These are phyloP conservation scores for Trichoderma gracile DNA, from an alignment of 2,329 filamentous ascomycete species.

Conservation along the genomic window DNA sequence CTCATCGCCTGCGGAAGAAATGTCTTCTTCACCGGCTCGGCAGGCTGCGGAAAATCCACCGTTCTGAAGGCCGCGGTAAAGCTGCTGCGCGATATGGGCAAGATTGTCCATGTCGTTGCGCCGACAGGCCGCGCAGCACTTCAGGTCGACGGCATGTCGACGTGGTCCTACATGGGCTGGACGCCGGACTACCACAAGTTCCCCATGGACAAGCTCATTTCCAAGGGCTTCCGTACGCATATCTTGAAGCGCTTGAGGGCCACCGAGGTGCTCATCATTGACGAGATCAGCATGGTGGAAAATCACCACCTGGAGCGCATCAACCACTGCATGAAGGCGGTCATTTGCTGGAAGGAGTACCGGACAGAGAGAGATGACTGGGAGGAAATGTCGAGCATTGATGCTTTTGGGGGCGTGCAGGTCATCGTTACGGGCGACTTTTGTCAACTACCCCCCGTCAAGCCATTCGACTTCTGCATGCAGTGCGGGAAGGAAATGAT, in stretches of 20 bases:
- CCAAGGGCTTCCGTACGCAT: neutral
- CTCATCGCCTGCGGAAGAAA: constrained; percentile 54
- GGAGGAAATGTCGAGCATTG: constrained; percentile 28
- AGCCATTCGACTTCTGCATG: constrained; percentile 47
- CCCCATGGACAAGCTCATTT: constrained; percentile 14
- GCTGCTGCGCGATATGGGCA: constrained; percentile 15
- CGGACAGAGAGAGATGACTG: neutral
- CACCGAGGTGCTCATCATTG: constrained; percentile 61
- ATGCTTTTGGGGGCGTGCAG: constrained; percentile 34
- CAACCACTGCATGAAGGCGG: constrained; percentile 38
- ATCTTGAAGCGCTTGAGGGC: constrained; percentile 42
- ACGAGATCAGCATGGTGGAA: constrained; percentile 68
- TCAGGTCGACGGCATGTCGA: constrained; percentile 57
- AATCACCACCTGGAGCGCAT: constrained; percentile 43
- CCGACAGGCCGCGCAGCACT: constrained; percentile 62
- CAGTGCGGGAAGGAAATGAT: constrained; percentile 27
- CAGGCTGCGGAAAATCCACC: constrained; percentile 47
- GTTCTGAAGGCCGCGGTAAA: constrained; percentile 33
- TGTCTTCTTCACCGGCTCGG: constrained; percentile 66
- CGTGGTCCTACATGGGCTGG: constrained; percentile 60
- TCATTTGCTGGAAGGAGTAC: neutral
- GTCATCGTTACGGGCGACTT: constrained; percentile 50
- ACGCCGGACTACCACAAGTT: constrained; percentile 37
- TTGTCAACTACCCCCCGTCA: constrained; percentile 60
- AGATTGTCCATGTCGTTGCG: constrained; percentile 53